phyloP scores from a whole-genome alignment of 345 rosid genomes.

The Gossypium stocksii region DNA sequence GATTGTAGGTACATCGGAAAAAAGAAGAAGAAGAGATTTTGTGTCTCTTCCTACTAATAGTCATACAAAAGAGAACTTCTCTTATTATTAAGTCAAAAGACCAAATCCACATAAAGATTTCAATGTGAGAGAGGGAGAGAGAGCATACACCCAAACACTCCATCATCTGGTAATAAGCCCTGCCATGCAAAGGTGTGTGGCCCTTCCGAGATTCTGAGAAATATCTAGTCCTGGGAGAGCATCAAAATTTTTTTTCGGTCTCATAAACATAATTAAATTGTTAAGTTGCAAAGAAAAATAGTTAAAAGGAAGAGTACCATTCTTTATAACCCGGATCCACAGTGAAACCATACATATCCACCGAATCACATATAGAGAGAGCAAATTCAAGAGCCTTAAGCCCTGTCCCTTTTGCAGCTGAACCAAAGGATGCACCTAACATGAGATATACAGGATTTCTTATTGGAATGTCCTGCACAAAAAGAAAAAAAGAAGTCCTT shows the following conservation, averaged over 20 bases:
- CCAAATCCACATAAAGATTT: background rate
- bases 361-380: slow-evolving; percentile 80
- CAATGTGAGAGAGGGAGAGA: background rate
- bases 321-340: slow-evolving; percentile 96
- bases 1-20: background rate
- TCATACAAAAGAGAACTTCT: background rate
- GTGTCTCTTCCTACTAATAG: background rate
- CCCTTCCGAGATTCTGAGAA: slow-evolving; percentile 95
- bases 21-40: background rate
- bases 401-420: slow-evolving; percentile 98
- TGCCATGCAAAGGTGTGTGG: slow-evolving; percentile 95
- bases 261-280: slow-evolving; percentile 1
- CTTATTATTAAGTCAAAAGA: background rate
- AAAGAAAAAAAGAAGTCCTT: background rate
- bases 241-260: slow-evolving; percentile 9
- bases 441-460: slow-evolving; percentile 78
- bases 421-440: slow-evolving; percentile 95
- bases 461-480: slow-evolving; percentile 87
- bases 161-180: slow-evolving; percentile 99
- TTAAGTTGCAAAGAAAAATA: background rate
- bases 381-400: slow-evolving; percentile 96
- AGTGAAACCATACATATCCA: slow-evolving; percentile 96
- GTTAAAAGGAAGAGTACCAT: slow-evolving; percentile 44
- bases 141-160: slow-evolving; percentile 91
- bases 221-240: slow-evolving; percentile 78